Evolutionary conservation across 257 asterid genomes (phyloP), one percentile per base, ranked within the genome.

Genomic region (Jacaranda copaia): DNA sequence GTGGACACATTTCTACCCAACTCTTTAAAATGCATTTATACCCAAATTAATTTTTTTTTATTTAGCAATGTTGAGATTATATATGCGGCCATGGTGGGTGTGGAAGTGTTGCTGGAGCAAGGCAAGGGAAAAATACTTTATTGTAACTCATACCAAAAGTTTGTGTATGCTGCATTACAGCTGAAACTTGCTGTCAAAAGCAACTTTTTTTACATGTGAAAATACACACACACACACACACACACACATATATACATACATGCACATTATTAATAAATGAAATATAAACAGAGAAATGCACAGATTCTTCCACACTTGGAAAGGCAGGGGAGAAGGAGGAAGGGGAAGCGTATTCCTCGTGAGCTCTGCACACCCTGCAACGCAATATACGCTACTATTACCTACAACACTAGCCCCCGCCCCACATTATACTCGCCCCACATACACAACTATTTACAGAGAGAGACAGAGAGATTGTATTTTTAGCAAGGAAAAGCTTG

Each of bases 311-410:
- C 75, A 68, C 69, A 38, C 45, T 52, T 73, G 83, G 59, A 36
- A 79, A 70, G 46, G 75, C 11, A 64, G 32, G 32, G 32, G 32
- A 25, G 32, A 25, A 25, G 32, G 32, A 25, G 32, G 32, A 25
- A 52, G 42, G 58, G 52, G 81, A 80, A 86, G 86, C 84, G 80
- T 79, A 79, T 87, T 80, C 82, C 92, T 88, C 91, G 96, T 87
- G 96, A 87, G 79, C 77, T 71, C 77, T 70, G 49, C 85, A 67
- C 67, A 72, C 74, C 62, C 84, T 60, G 82, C 87, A 85, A 83
- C 85, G 82, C 84, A 71, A 64, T 70, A 81, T 71, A 73, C 84
- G 82, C 86, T 74, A 46, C 68, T 48, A 42, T 60, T 11, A 35
- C 12, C 56, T 3, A 40, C 11, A 49, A n/a, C 32, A 25, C 32